Conservation (phyloP, 257 asterid species). For the Mentha longifolia region DNA sequence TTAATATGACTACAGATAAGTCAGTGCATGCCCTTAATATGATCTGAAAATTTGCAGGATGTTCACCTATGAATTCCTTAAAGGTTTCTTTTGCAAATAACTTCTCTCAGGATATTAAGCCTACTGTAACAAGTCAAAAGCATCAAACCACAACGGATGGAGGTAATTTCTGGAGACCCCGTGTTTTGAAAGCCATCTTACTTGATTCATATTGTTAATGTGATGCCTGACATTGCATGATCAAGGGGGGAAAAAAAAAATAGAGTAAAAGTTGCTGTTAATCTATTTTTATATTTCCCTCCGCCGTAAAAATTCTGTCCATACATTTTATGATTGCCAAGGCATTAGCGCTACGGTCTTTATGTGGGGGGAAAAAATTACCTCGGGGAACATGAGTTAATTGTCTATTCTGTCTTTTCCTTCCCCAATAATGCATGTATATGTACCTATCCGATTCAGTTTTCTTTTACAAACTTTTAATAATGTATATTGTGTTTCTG, state of each 20-base stretch:
- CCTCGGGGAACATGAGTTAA: neutral
- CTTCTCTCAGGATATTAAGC: conserved; percentile 33
- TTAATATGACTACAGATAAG: conserved; percentile 5
- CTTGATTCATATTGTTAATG: conserved; percentile 3
- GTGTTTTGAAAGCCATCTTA: neutral
- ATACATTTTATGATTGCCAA: neutral
- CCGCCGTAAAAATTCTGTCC: neutral
- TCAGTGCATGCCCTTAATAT: conserved; percentile 12
- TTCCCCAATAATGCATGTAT: too few species aligned
- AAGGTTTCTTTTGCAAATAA: conserved; percentile 27
- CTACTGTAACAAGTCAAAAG: conserved; percentile 28
- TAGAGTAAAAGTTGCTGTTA: neutral
- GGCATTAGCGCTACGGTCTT: neutral
- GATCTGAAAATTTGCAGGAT: conserved; percentile 34
- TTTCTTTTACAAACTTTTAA: conserved; percentile 3
- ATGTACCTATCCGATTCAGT: neutral
- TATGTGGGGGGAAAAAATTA: too few species aligned
- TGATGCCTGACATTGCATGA: neutral
- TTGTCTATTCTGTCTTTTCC: neutral
- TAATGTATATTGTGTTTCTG: conserved; percentile 8
- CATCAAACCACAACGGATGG: conserved; percentile 36
- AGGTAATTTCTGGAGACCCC: conserved; percentile 45
- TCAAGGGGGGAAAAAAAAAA: conserved; percentile 17
- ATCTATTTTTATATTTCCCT: neutral
- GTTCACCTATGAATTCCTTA: conserved; percentile 35